Evolutionary conservation across 768 basidiomycete genomes (phyloP).

Genomic region (Pulveroboletus sp.): DNA sequence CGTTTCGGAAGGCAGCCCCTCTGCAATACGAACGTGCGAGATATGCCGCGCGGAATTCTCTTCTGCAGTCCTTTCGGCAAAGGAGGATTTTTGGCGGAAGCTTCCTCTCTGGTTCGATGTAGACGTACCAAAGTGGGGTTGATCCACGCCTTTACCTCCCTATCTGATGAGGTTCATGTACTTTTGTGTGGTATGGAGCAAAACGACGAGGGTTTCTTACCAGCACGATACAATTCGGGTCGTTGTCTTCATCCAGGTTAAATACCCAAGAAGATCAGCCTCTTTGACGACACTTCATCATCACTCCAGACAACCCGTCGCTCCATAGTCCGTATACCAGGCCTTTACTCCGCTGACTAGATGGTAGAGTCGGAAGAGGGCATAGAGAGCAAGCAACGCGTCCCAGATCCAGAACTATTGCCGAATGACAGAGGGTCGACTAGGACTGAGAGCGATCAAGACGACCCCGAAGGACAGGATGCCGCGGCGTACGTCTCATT

Average conservation of each 20-base stretch:
- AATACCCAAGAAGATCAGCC: background rate
- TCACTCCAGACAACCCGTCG: background rate
- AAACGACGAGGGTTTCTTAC: background rate
- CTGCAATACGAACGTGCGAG: constrained; percentile 58
- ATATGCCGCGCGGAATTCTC: constrained; percentile 59
- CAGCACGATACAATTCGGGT: background rate
- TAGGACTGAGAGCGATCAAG: constrained; percentile 8
- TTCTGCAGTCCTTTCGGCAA: constrained; percentile 50
- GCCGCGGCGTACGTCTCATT: constrained; percentile 5
- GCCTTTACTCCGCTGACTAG: background rate
- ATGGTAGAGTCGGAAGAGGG: background rate
- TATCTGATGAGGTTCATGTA: constrained; percentile 10
- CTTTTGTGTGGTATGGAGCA: background rate
- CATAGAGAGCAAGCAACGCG: background rate
- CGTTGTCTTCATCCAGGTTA: background rate
- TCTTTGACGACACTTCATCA: background rate
- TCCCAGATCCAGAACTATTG: background rate
- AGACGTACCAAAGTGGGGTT: constrained; percentile 39
- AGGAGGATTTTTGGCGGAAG: constrained; percentile 61
- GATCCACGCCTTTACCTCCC: constrained; percentile 4
- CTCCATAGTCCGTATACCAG: background rate
- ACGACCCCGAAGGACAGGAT: constrained; percentile 8
- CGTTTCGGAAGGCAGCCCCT: constrained; percentile 35
- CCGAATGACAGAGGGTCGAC: background rate
- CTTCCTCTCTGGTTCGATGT: constrained; percentile 65